Conservation (phyloP, 371 early-diverging fungal species). For the Mortierella sp. region DNA sequence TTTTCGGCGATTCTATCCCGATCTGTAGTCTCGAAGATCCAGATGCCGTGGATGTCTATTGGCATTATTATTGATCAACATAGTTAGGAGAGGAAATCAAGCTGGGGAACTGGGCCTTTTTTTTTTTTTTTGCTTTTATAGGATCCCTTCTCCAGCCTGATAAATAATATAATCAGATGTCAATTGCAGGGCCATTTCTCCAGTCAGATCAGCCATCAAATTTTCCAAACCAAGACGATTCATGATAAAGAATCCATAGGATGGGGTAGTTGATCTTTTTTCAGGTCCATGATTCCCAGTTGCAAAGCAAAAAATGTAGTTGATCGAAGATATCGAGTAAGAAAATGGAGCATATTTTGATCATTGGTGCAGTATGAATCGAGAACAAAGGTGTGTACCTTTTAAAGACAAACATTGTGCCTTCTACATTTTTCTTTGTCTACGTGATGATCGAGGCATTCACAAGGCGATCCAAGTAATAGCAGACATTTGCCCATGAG, state of each 20-base stretch:
- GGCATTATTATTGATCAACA: no score
- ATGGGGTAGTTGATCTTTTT: conserved; percentile 28
- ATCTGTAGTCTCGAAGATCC: conserved; percentile 80
- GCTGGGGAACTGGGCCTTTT: background rate
- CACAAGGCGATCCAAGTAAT: background rate
- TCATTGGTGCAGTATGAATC: background rate
- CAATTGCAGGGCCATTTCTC: conserved; percentile 72
- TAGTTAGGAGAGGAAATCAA: no score
- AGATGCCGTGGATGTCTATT: conserved; percentile 75
- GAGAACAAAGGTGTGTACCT: conserved; percentile 13
- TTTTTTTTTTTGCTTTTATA: background rate
- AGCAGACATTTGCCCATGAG: background rate
- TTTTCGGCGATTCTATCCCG: conserved; percentile 70
- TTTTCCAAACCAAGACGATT: conserved; percentile 79
- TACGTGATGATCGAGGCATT: conserved; percentile 24
- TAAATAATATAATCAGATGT: conserved; percentile 80
- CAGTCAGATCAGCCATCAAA: conserved; percentile 66
- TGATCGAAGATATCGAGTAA: background rate
- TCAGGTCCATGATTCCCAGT: background rate
- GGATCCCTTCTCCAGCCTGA: conserved; percentile 69
- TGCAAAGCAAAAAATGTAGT: background rate
- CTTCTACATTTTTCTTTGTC: conserved; percentile 73
- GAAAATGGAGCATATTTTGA: background rate
- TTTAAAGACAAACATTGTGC: conserved; percentile 56
- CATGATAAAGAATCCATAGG: conserved; percentile 75